These are phyloP conservation scores for Bipolaris victoriae DNA, from an alignment of 2,329 filamentous ascomycete genomes.

Conservation along the genomic window DNA sequence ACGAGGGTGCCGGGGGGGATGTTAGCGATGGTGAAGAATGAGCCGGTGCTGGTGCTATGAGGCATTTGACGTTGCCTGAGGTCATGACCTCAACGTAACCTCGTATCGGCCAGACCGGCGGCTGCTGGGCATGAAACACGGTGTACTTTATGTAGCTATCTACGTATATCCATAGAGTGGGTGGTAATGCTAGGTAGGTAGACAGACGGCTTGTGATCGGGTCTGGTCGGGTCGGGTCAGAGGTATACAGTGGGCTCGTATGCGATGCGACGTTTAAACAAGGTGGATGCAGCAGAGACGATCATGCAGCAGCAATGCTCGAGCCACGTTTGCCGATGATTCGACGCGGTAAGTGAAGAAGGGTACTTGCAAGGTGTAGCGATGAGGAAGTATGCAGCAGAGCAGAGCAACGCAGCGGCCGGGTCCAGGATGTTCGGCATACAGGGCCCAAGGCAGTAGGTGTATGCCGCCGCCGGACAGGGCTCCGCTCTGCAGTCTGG, in stretches of 20 bases:
- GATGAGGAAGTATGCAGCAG: constrained; percentile 10
- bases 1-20: constrained; percentile 3
- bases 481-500: constrained; percentile 18
- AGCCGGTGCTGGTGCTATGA: constrained; percentile 4
- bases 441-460: constrained; percentile 11
- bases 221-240: too few relatives aligned
- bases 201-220: neutral
- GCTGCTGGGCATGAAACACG: constrained; percentile 11
- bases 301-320: constrained; percentile 20
- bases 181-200: neutral
- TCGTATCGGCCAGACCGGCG: constrained; percentile 6
- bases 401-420: constrained; percentile 2
- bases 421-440: constrained; percentile 16
- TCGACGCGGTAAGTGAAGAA: constrained; percentile 18
- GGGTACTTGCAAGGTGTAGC: constrained; percentile 19
- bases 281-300: constrained; percentile 14
- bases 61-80: constrained; percentile 15
- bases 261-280: constrained; percentile 7
- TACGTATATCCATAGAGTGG: neutral
- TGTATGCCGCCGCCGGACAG: constrained; percentile 19
- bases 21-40: constrained; percentile 8
- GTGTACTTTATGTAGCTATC: constrained; percentile 1
- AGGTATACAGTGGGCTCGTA: neutral
- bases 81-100: constrained; percentile 15
- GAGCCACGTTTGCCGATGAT: constrained; percentile 28